phyloP scores from a whole-genome alignment of 73 alveolate genomes.

The Tetrahymena elliotti region DNA sequence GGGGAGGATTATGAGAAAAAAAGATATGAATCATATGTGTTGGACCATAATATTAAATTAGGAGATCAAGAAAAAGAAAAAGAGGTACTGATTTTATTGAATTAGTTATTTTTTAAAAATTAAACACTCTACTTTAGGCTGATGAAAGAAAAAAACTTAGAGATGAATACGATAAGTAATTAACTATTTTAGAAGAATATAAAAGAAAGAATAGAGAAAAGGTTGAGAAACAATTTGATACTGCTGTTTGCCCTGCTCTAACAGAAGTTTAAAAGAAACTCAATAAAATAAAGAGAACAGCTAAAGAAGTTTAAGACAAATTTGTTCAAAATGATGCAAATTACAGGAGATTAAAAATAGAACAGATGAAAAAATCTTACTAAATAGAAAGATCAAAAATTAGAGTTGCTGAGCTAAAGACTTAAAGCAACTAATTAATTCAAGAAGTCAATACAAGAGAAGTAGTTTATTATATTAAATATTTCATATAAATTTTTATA shows the following conservation, averaged over 20 bases:
- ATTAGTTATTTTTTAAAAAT: neutral
- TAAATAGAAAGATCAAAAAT: neutral
- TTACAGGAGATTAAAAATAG: neutral
- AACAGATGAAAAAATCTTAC: neutral
- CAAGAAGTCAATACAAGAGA: neutral
- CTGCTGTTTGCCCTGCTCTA: neutral
- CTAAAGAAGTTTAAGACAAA: neutral
- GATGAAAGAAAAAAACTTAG: neutral
- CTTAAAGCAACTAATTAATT: neutral
- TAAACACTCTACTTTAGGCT: neutral
- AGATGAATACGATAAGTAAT: neutral
- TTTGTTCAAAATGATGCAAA: neutral
- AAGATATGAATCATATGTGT: neutral
- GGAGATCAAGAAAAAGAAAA: neutral
- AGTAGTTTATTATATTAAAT: neutral
- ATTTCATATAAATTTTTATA: neutral
- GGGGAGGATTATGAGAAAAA: neutral
- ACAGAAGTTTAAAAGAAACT: neutral
- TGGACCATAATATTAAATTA: neutral
- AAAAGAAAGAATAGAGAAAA: neutral
- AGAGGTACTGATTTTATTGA: neutral
- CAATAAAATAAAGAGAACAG: neutral
- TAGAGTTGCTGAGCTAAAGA: neutral
- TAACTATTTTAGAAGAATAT: neutral
- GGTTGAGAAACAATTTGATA: neutral